Base-by-base conservation (phyloP, 1,284 basidiomycete genomes). In the Apiotrichum siamense region DNA sequence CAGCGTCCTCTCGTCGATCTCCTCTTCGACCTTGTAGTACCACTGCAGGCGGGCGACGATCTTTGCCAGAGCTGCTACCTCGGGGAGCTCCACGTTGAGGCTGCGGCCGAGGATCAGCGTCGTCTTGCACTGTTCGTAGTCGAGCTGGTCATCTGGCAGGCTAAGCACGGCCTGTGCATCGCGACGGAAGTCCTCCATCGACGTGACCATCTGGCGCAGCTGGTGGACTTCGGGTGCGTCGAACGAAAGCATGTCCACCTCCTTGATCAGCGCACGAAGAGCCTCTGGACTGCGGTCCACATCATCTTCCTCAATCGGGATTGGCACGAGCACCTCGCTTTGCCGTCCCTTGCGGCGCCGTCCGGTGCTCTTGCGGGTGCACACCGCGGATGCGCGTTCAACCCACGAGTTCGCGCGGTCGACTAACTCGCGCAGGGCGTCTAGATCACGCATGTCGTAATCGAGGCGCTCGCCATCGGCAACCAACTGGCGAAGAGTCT, bases 391-490 rank as follows among this genome's bases (percentile, higher is more conserved):
- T 10, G 68, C 67, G 20, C 59, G 55, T 21, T 69, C 74, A 5
- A 92, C 77, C 90, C 91, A 94, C 56, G 86, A 83, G 60, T 84
- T 87, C 23, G 87, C 91, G 52, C 83, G 80, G 36, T 75, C 79
- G 45, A 96, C 86, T 66, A 89, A 90, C 65, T 82, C 85, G 42
- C 84, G 81, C 40, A 97, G 79, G 41, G 82, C 76, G 20, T 76
- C 73, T 42, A 93, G 77, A 67, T 92, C 88, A 2, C 82, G 78
- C 18, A 96, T 78, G 23, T 79, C 78, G 65, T 83, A 81, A 43
- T 82, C 83, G 65, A 94, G 88, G 50, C 84, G 83, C 60, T 96
- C 90, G 20, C 88, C 92, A 68, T 97, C 92, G 1, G 85, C 81
- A 23, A 90, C 77, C 17, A 94, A 76, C 7, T 85, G 82, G 26